These are phyloP conservation scores for Zalaria sp. DNA, from an alignment of 2,329 filamentous ascomycete species.

Conservation along the genomic window DNA sequence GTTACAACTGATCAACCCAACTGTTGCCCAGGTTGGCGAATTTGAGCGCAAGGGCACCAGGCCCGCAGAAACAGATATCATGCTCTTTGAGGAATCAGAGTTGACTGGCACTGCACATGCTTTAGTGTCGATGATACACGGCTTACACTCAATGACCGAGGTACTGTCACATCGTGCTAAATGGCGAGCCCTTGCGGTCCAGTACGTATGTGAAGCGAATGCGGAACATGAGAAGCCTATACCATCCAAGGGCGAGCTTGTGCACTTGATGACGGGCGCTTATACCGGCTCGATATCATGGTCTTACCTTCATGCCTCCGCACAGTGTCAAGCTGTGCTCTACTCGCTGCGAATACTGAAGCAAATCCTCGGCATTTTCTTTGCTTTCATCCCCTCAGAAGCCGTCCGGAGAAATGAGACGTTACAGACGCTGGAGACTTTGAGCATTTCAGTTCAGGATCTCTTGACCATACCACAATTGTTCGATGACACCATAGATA, in stretches of 20 bases:
- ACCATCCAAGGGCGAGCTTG: conserved; percentile 3
- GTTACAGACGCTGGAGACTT: not conserved
- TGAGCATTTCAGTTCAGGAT: not conserved
- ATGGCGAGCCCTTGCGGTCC: conserved; percentile 6
- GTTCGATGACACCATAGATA: not conserved
- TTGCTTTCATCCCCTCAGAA: not conserved
- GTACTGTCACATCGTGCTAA: conserved; percentile 1
- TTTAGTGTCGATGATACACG: not conserved
- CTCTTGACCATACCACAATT: conserved; percentile 1
- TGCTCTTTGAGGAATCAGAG: conserved; percentile 1
- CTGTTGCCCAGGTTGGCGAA: conserved; percentile 18
- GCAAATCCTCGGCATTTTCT: conserved; percentile 16
- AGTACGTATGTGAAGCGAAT: conserved; percentile 4
- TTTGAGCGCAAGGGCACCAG: conserved; percentile 21
- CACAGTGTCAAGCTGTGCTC: conserved; percentile 25
- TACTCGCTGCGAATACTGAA: conserved; percentile 29
- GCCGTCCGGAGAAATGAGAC: not conserved
- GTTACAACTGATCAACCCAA: conserved; percentile 9
- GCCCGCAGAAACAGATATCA: conserved; percentile 7
- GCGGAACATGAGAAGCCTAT: conserved; percentile 4
- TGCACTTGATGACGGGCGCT: conserved; percentile 3
- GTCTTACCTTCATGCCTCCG: conserved; percentile 24
- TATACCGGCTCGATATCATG: conserved; percentile 11
- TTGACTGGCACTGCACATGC: not conserved
- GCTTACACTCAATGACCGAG: not conserved